Base-by-base conservation (phyloP, 306 rosid species). In the Corylus heterophylla region DNA sequence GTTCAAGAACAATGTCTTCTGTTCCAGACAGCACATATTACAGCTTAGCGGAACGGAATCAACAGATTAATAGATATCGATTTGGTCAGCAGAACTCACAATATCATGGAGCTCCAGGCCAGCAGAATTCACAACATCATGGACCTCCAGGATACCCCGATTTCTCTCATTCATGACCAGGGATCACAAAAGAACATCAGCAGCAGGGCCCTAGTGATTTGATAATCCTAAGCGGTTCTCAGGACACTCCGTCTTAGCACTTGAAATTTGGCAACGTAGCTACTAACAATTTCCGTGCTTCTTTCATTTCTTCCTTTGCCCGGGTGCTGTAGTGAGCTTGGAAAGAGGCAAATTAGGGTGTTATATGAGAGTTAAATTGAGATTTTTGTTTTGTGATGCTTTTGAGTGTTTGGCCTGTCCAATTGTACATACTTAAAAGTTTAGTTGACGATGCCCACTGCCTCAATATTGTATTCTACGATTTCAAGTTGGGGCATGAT, bases 371-470 rank as follows among this genome's bases (percentile, higher is more conserved):
- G 68, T 69, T 64, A 14, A 68, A 35, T 72, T 71, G 5, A 52
- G 47, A 52, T 61, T 61, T 67, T 77, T 25, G 52, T 62, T 73
- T 77, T 12, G 52, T 69, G 74, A 55, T 81, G 77, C 68, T 87
- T 76, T 58, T 66, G 76, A 44, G 85, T 76, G 79, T 76, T 64
- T 77, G 77, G 83, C 54, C 74, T 79, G 76, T 82, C 82, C 87
- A 85, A 82, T 78, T 91, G 96, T 89, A 84, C 86, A 89, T 87
- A 80, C 87, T 84, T 78, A 39, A 27, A 80, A 83, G 70, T 49
- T 69, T 73, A 72, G 55, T 63, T 13, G 70, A 76, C 50, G 14
- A 31, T 54, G 73, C 45, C 75, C 58, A 54, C 16, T 79, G 84
- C 73, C 83, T 81, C 66, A 16, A 66, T 72, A 58, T 22, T 79